A percentile compares a stretch with the other conserved stretches of the same genome.
Evolutionary conservation across 2,329 filamentous ascomycete genomes (phyloP).

Genomic region (Paecilomyces sp.): DNA sequence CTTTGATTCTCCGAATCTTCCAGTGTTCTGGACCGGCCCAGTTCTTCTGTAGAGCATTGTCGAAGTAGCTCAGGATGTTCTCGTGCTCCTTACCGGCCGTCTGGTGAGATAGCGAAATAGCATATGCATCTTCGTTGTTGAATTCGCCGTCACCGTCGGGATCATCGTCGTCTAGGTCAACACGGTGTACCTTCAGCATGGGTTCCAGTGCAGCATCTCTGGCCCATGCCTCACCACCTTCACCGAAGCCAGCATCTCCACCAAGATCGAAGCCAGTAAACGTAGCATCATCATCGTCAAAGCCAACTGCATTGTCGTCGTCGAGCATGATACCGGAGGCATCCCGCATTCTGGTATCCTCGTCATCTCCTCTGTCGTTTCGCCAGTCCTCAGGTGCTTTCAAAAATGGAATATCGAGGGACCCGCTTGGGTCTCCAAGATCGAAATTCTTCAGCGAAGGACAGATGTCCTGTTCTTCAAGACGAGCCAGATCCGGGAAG

Average conservation of each 20-base stretch:
- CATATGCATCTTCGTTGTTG: slow-evolving; percentile 65
- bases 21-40: slow-evolving; percentile 98
- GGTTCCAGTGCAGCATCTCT: slow-evolving; percentile 79
- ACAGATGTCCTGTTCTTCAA: slow-evolving; percentile 87
- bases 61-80: slow-evolving; percentile 96
- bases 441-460: slow-evolving; percentile 92
- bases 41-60: slow-evolving; percentile 92
- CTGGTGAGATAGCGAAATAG: slow-evolving; percentile 69
- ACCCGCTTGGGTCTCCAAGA: slow-evolving; percentile 75
- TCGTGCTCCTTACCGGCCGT: slow-evolving; percentile 68
- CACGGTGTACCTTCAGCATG: slow-evolving; percentile 68
- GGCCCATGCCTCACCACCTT: slow-evolving; percentile 94
- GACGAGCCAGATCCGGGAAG: slow-evolving; percentile 68
- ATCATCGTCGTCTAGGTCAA: slow-evolving; percentile 45
- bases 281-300: slow-evolving; percentile 68
- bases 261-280: slow-evolving; percentile 64
- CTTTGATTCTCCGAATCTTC: slow-evolving; percentile 91
- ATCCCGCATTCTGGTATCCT: slow-evolving; percentile 51
- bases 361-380: slow-evolving; percentile 55
- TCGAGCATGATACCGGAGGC: slow-evolving; percentile 78
- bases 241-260: slow-evolving; percentile 71
- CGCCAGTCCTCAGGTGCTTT: slow-evolving; percentile 83
- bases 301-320: slow-evolving; percentile 75
- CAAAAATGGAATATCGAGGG: slow-evolving; percentile 84
- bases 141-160: slow-evolving; percentile 49